A percentile compares a stretch with the other conserved stretches of the same genome.
Conservation (phyloP, 495 filamentous ascomycete genomes). For the Acidomyces sp. region DNA sequence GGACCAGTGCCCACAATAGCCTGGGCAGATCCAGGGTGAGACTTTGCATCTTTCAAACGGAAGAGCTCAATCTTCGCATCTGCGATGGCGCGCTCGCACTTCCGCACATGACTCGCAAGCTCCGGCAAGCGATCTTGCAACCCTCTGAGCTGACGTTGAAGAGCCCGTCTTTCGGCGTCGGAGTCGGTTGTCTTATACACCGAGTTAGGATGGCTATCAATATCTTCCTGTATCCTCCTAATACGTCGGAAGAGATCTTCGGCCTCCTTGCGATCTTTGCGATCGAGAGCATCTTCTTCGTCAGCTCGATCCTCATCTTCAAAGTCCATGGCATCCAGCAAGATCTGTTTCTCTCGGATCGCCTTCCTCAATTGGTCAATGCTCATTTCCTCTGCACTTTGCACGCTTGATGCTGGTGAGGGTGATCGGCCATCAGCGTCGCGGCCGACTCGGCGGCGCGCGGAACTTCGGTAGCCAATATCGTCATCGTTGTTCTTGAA, state of each 20-base stretch:
- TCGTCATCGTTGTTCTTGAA: slow-evolving; percentile 91
- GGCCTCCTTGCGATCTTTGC: slow-evolving; percentile 78
- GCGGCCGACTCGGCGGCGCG: slow-evolving; percentile 67
- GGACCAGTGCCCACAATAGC: slow-evolving; percentile 86
- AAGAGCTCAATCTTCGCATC: slow-evolving; percentile 91
- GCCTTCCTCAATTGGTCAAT: slow-evolving; percentile 84
- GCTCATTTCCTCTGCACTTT: slow-evolving; percentile 58
- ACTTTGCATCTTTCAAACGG: slow-evolving; percentile 83
- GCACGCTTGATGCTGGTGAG: slow-evolving; percentile 39
- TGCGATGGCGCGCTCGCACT: slow-evolving; percentile 80
- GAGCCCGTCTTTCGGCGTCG: slow-evolving; percentile 67
- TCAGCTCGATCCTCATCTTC: slow-evolving; percentile 81
- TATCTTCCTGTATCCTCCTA: slow-evolving; percentile 89
- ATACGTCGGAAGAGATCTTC: slow-evolving; percentile 91
- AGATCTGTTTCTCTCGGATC: slow-evolving; percentile 85
- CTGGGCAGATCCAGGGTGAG: slow-evolving; percentile 68
- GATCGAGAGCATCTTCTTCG: slow-evolving; percentile 83
- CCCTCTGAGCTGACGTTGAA: slow-evolving; percentile 79
- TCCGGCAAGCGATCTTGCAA: slow-evolving; percentile 83
- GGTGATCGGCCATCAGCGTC: slow-evolving; percentile 52
- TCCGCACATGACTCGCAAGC: slow-evolving; percentile 79
- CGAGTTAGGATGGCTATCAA: slow-evolving; percentile 80
- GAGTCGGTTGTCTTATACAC: slow-evolving; percentile 60
- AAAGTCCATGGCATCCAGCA: slow-evolving; percentile 96
- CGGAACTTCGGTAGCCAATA: slow-evolving; percentile 85